Base-by-base conservation (phyloP, 2,329 filamentous ascomycete genomes). In the Sordariomycetes sp. region DNA sequence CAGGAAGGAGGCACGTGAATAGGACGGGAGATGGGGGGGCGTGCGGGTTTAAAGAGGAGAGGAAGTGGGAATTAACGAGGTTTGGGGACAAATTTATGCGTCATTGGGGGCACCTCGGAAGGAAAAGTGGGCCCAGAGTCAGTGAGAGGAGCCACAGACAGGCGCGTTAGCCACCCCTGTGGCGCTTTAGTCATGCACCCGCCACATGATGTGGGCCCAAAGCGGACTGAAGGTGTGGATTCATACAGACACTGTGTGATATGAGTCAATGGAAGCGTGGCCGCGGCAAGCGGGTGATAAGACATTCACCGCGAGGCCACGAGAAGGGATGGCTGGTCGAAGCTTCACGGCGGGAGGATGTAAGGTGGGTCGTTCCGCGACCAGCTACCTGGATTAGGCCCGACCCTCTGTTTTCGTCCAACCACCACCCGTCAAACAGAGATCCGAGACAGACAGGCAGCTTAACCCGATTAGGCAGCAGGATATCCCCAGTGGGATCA, bases 1-100 rank as follows among this genome's bases (percentile, higher is more conserved):
- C 32, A 43, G 54, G 54, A 50, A 43, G 24, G 51, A 57, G 51
- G 51, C 48, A 57, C 48, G 55, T 57, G 55, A 51, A 57, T 32
- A 28, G 55, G 55, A 37, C 32, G 55, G 54, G 48, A 35, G 34
- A 48, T 48, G 56, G 37, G 24, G 20, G 35, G 56, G 32, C 20
- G 55, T 22, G 43, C 25, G 55, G 28, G 35, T 50, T 50, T 57
- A 32, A 50, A 53, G 40, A 53, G 40, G 53, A 58, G 37, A 48
- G 35, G 32, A 58, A 54, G 11, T 24, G 40, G 50, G 35, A 40
- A 50, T 50, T 50, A n/a, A 22, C 46, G 46, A 35, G 34, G 34
- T 40, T 25, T 16, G 14, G 37, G 28, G 57, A 35, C 24, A 50
- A 50, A 50, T 50, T 50, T 50, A 50, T 50, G 46, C 46, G 22